Evolutionary conservation across 768 basidiomycete genomes (phyloP).

Genomic region (Exidia glandulosa): DNA sequence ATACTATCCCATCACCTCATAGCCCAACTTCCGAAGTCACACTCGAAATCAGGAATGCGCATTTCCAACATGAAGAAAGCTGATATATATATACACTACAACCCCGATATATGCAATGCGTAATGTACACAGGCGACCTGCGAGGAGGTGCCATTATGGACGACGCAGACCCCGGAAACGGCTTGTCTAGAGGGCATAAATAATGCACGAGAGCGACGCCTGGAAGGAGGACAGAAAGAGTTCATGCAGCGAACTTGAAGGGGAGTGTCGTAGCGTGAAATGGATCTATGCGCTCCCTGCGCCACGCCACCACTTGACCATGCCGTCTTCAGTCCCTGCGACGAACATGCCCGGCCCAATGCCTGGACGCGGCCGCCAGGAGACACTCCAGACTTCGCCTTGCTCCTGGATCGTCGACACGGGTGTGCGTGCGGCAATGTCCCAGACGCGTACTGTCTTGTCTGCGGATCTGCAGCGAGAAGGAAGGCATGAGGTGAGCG

Average conservation of each 20-base stretch:
- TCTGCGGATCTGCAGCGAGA: slow-evolving; percentile 55
- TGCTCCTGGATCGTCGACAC: slow-evolving; percentile 71
- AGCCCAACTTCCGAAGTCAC: too few relatives aligned
- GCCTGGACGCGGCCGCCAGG: slow-evolving; percentile 58
- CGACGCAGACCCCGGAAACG: not conserved
- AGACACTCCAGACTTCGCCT: slow-evolving; percentile 76
- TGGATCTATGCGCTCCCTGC: slow-evolving; percentile 36
- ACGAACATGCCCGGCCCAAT: slow-evolving; percentile 58
- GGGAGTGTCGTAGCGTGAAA: not conserved
- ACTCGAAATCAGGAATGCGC: too few relatives aligned
- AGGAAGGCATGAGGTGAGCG: not conserved
- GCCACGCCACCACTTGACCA: slow-evolving; percentile 67
- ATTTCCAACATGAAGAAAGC: too few relatives aligned
- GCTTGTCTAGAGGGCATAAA: not conserved
- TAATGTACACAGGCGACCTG: not conserved
- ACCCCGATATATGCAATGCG: too few relatives aligned
- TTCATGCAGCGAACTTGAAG: not conserved
- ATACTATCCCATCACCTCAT: too few relatives aligned
- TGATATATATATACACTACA: too few relatives aligned
- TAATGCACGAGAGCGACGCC: not conserved
- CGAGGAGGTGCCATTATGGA: not conserved
- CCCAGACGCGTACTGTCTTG: slow-evolving; percentile 82
- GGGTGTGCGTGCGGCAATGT: slow-evolving; percentile 57
- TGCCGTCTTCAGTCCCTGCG: slow-evolving; percentile 64
- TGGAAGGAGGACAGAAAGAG: not conserved